Base-by-base conservation (phyloP, 192 early-diverging fungal species). In the Coemansia sp. region DNA sequence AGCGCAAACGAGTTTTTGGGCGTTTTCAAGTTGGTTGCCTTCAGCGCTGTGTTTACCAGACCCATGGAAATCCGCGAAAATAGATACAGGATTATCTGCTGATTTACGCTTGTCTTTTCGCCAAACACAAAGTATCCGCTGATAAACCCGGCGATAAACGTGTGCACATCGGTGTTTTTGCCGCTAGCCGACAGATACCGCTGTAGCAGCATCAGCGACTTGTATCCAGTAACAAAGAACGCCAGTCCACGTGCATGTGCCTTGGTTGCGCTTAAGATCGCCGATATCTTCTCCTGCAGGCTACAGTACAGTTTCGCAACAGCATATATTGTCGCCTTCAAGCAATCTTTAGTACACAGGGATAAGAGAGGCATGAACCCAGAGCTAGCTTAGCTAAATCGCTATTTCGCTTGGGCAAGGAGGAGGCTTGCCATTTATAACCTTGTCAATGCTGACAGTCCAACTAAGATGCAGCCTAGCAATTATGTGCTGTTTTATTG, bases 101-200 rank as follows among this genome's bases (percentile, higher is more conserved):
- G 88, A 77, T 98, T 98, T 65, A 98, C 84, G 70, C 86, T 90
- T 62, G 90, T 96, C 66, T 96, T 93, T 53, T 93, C 87, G 31
- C 93, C 91, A 86, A 98, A 98, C 13, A 98, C 86, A 78, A 89
- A 71, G 70, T 94, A 95, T 5, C 94, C 94, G 9, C 96, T 94
- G 26, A 95, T 80, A 37, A 90, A 62, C 20, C 96, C 96, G 5
- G 96, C 93, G 30, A 95, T 46, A 68, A 98, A 98, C 12, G 93
- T 80, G 70, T 98, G 91, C 28, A 81, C 10, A 37, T 81, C 79
- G 48, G 79, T 73, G 69, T 95, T 88, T 63, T 92, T 92, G 42
- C 79, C 83, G 43, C 85, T 87, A 0, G 68, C 41, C 47, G 85
- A 81, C 44, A 94, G 54, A 30, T 82, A 76, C 20, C 86, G 79